Conservation (phyloP, 768 basidiomycete species). For the Trametes coccinea region DNA sequence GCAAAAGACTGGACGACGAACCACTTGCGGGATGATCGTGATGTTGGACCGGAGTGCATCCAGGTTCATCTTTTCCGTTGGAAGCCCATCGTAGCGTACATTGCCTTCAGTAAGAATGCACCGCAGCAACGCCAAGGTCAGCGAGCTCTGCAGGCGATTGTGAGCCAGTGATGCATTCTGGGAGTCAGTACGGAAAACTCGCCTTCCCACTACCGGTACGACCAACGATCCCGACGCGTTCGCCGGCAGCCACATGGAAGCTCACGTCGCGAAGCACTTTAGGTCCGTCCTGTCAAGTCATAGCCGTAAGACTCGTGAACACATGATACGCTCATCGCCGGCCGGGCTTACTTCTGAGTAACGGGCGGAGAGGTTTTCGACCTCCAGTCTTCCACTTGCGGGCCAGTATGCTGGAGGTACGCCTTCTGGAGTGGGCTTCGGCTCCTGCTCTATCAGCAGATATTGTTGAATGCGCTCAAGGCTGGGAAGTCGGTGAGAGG, state of each 20-base stretch:
- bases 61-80: slow-evolving; percentile 48
- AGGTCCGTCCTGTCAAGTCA: slow-evolving; percentile 40
- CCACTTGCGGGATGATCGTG: slow-evolving; percentile 60
- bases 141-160: slow-evolving; percentile 36
- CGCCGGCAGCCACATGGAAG: slow-evolving; percentile 51
- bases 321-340: slow-evolving; percentile 13
- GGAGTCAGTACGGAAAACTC: neutral
- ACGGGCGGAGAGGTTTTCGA: slow-evolving; percentile 52
- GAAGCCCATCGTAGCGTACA: slow-evolving; percentile 51
- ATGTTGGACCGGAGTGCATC: slow-evolving; percentile 51
- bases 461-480: slow-evolving; percentile 55
- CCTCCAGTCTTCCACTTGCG: slow-evolving; percentile 49
- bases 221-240: slow-evolving; percentile 53
- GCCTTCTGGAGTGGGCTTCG: slow-evolving; percentile 30
- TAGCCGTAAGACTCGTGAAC: neutral
- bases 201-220: slow-evolving; percentile 56
- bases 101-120: slow-evolving; percentile 51
- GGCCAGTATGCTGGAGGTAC: slow-evolving; percentile 66
- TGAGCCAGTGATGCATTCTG: neutral
- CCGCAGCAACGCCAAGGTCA: slow-evolving; percentile 54
- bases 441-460: slow-evolving; percentile 56
- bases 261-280: slow-evolving; percentile 49
- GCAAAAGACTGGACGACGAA: slow-evolving; percentile 30
- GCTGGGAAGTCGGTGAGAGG: slow-evolving; percentile 25
- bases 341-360: slow-evolving; percentile 34